Conservation (phyloP, 805 yeast genomes). For the Scheffersomyces ergatensis region DNA sequence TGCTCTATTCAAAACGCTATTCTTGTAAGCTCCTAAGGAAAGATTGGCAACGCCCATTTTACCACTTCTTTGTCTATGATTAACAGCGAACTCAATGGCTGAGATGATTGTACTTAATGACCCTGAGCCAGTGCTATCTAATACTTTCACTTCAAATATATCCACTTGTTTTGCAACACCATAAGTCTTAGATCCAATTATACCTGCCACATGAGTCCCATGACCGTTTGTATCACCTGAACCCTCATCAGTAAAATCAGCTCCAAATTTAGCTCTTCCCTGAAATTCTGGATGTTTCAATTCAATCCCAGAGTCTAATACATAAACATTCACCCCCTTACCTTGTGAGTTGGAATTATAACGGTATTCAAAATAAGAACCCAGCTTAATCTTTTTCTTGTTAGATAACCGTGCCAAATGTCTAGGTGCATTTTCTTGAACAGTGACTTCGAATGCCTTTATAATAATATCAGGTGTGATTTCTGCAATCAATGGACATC, state of each 20-base stretch:
- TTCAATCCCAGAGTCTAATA: conserved; percentile 80
- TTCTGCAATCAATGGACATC: conserved; percentile 64
- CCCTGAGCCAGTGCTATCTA: conserved; percentile 69
- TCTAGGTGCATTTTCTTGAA: conserved; percentile 52
- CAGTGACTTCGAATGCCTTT: conserved; percentile 49
- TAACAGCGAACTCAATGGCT: conserved; percentile 67
- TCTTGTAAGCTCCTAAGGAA: conserved; percentile 74
- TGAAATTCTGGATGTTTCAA: conserved; percentile 61
- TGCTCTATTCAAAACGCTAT: conserved; percentile 68
- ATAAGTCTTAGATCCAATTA: conserved; percentile 47
- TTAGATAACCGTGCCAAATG: conserved; percentile 68
- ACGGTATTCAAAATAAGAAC: conserved; percentile 35
- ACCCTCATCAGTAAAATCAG: conserved; percentile 60
- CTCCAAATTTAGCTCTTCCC: conserved; percentile 58
- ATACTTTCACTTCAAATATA: conserved; percentile 72
- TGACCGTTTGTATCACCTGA: conserved; percentile 55
- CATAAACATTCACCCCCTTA: conserved; percentile 65
- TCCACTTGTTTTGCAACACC: conserved; percentile 56
- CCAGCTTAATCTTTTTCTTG: conserved; percentile 22
- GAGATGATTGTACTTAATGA: conserved; percentile 61
- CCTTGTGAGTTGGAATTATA: conserved; percentile 52
- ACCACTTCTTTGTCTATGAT: conserved; percentile 42
- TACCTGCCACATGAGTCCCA: conserved; percentile 58
- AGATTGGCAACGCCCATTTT: conserved; percentile 66
- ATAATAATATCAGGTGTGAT: conserved; percentile 66